Percentiles rank a stretch among this genome's conserved stretches.
Conservation (phyloP, 331 rosid species). For the Stylosanthes scabra region DNA sequence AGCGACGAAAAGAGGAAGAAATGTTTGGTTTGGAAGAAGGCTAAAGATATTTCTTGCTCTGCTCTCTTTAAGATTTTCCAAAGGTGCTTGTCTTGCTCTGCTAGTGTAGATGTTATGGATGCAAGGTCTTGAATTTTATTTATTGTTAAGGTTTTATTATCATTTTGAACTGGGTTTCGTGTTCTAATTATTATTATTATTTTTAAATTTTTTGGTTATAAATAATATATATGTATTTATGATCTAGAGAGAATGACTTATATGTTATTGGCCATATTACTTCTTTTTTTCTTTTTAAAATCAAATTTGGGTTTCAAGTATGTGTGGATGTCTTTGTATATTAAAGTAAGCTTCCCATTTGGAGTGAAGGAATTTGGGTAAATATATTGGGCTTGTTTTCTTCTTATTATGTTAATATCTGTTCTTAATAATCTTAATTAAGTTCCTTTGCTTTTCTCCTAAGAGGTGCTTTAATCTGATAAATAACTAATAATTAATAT, state of each 20-base stretch:
- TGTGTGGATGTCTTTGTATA: neutral
- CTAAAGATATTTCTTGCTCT: slow-evolving; percentile 63
- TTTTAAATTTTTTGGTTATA: neutral
- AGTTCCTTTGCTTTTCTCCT: neutral
- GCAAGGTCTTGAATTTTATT: slow-evolving; percentile 21
- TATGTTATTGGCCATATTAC: neutral
- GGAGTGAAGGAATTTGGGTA: neutral
- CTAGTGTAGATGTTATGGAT: slow-evolving; percentile 68
- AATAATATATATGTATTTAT: neutral
- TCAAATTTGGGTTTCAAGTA: too few relatives aligned
- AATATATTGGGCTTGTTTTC: neutral
- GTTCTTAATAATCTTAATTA: neutral
- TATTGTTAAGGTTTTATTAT: neutral
- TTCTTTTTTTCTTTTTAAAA: neutral
- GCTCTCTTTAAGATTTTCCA: slow-evolving; percentile 62
- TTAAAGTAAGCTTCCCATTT: neutral
- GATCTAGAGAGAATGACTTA: neutral
- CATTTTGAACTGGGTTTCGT: neutral
- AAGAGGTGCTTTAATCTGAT: neutral
- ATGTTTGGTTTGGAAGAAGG: slow-evolving; percentile 73
- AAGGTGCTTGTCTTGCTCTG: slow-evolving; percentile 72
- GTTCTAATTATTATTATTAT: neutral
- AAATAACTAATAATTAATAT: too few relatives aligned
- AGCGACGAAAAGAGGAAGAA: slow-evolving; percentile 35
- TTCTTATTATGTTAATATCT: neutral